Evolutionary conservation across 2,329 filamentous ascomycete species (phyloP), one percentile per base, ranked within the genome.

Genomic region (Monilinia vaccinii-corymbosi): DNA sequence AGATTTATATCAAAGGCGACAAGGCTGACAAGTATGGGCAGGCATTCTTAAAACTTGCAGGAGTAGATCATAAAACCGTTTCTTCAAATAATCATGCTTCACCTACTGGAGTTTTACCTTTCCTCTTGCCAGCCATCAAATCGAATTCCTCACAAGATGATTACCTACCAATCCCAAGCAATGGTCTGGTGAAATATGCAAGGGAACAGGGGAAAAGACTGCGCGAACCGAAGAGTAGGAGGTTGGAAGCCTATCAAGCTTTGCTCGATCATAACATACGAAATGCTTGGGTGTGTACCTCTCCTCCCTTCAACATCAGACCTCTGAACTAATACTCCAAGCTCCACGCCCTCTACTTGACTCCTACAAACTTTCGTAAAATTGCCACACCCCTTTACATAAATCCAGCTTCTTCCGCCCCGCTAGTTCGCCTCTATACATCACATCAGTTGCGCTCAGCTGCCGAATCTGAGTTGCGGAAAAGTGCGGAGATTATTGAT

Each of bases 71-170:
- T 72, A 77, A 78, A 57, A 77, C 87, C 56, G 77, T 84, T 8
- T 76, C 89, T 5, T 95, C 91, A 4, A 96, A 84, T 67, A 97
- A 97, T 73, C 94, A 97, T 77, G 91, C 93, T 56, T 96, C 92
- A 2, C 93, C 93, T 0, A 87, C 86, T 25, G 92, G 93, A 61
- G 80, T 86, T n/a, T 80, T 97, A 16, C 94, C 94, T 0, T 97
- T 96, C 75, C 80, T 99, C 47, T 80, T 93, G 10, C 87, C 89
- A 11, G 64, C 74, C 31, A 61, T 66, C 31, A 61, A 67, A 28
- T 50, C 64, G 40, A 64, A 66, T 38, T 62, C 73, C 21, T 65
- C 67, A 16, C 68, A 76, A 36, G 73, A 75, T 61, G 61, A 66
- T 38, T 32, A 61, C 53, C 64, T 73, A 32, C 79, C 82, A 2